Evolutionary conservation across 2,329 filamentous ascomycete species (phyloP), one percentile per base, ranked within the genome.

Genomic region (Talaromyces sp.): DNA sequence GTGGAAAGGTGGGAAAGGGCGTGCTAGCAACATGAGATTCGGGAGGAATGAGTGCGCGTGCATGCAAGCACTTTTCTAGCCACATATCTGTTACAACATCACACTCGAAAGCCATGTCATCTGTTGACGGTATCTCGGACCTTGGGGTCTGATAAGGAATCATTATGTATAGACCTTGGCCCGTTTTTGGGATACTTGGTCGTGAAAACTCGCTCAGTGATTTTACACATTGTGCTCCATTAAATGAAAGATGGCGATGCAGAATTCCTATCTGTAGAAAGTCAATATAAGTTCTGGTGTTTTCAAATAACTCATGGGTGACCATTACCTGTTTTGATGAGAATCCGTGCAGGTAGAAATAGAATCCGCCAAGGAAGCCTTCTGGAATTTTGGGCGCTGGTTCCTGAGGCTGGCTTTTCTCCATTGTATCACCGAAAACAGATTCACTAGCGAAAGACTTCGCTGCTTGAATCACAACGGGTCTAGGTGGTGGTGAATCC

Each of bases 1-100:
- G 84, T 33, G 86, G 88, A 60, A 90, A 88, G 27, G 77, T 75
- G 5, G 85, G 80, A 56, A 97, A 89, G 2, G 94, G 91, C 6
- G 84, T 85, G 53, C 90, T 91, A 20, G 95, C 81, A 36, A 89
- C 80, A 67, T 94, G 86, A 4, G 83, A 78, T 47, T 79, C 76
- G 4, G 91, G 90, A 27, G 88, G 78, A 42, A 90, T 79, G 62
- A 93, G 83, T 22, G 75, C 77, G 70, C 90, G 94, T 58, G 84
- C 84, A 68, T 92, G 86, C 35, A 99, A 77, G 69, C 93, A 97
- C 43, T 86, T 85, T 74, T 99, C 94, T 47, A 99, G 81, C 82
- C 93, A 99, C 80, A 94, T 95, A 67, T 96, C 91, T 10, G 91
- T 97, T 29, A 96, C 86, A 13, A 79, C 66, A 43, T 79, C 70